Evolutionary conservation across 208 protist genomes (phyloP).

Genomic region (Leishmania mexicana): DNA sequence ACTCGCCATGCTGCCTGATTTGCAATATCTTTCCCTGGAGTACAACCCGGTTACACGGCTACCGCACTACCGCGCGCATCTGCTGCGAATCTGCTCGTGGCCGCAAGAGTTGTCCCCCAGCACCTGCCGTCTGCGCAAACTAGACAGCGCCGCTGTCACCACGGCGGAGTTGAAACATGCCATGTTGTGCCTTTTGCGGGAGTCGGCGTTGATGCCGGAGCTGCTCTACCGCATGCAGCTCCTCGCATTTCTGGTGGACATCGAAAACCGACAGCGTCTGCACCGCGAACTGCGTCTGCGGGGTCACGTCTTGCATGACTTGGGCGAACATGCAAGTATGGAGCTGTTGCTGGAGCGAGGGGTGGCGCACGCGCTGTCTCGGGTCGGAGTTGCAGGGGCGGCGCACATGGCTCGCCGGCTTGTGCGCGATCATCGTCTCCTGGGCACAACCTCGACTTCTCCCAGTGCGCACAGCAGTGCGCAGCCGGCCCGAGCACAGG

Average conservation of each 20-base stretch:
- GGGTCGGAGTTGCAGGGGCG: conserved; percentile 40
- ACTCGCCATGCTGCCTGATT: conserved; percentile 64
- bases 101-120: conserved; percentile 49
- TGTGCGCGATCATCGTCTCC: conserved; percentile 42
- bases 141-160: conserved; percentile 57
- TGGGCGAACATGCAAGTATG: conserved; percentile 15
- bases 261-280: conserved; percentile 50
- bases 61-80: conserved; percentile 80
- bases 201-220: conserved; percentile 61
- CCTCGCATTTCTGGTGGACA: conserved; percentile 50
- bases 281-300: conserved; percentile 60
- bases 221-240: conserved; percentile 68
- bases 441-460: neutral
- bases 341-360: conserved; percentile 49
- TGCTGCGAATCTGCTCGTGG: conserved; percentile 82
- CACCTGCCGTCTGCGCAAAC: conserved; percentile 70
- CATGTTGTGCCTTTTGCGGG: conserved; percentile 57
- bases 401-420: conserved; percentile 57
- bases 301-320: conserved; percentile 49
- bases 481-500: neutral
- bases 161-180: conserved; percentile 47
- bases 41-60: conserved; percentile 83
- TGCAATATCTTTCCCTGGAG: conserved; percentile 83
- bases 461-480: conserved; percentile 12
- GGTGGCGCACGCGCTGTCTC: conserved; percentile 36